Evolutionary conservation across 441 rosid genomes (phyloP).

Genomic region (Aleurites moluccanus): DNA sequence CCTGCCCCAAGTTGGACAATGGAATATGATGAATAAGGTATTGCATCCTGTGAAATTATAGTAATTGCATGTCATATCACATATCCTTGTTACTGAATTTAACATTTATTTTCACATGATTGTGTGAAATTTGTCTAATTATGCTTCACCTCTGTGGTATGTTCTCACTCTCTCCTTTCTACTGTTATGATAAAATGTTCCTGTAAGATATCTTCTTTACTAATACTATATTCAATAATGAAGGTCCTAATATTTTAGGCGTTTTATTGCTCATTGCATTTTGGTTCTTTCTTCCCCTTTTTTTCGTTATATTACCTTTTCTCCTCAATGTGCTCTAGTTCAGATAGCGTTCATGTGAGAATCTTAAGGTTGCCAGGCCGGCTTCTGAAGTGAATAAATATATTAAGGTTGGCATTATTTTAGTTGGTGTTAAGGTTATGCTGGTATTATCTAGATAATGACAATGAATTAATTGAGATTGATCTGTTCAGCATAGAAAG

Average conservation of each 20-base stretch:
- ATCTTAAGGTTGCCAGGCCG: not conserved
- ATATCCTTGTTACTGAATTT: not conserved
- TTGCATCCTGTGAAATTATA: not conserved
- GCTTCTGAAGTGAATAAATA: not conserved
- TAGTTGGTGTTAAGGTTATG: not conserved
- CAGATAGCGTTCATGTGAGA: not conserved
- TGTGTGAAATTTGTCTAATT: not conserved
- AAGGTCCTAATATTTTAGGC: not conserved
- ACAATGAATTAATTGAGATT: not conserved
- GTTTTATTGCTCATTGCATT: not conserved
- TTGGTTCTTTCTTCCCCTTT: not conserved
- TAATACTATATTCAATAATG: not conserved
- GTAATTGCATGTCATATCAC: not conserved
- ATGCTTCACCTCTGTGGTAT: not conserved
- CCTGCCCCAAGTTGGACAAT: slow-evolving; percentile 84
- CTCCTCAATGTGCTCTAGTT: not conserved
- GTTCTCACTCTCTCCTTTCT: not conserved
- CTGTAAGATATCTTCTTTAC: not conserved
- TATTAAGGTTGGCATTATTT: not conserved
- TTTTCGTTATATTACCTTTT: not conserved
- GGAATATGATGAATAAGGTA: slow-evolving; percentile 99
- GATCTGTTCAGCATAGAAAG: no score
- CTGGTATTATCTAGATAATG: not conserved
- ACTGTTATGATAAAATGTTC: not conserved
- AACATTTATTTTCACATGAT: not conserved